Percentiles rank a stretch among this genome's conserved stretches.
Evolutionary conservation across 176 grass and related monocot genomes (phyloP).

Genomic region (Carex pumila): DNA sequence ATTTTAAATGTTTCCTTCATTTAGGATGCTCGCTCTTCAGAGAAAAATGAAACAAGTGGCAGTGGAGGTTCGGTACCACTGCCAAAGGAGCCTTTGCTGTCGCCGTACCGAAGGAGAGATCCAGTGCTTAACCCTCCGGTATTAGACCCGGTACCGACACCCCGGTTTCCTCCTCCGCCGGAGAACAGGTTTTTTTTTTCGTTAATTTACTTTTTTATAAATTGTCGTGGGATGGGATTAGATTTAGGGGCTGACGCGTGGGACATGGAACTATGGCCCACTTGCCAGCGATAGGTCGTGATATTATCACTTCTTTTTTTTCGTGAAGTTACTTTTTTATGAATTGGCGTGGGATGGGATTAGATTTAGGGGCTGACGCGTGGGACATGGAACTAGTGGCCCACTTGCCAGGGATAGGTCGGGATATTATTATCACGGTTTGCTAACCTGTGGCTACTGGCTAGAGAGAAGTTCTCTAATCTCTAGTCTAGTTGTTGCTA

Average conservation of each 20-base stretch:
- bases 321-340: neutral
- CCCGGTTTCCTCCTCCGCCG: neutral
- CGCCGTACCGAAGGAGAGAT: conserved; percentile 38
- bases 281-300: neutral
- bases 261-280: neutral
- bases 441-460: neutral
- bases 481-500: conserved; percentile 5
- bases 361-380: neutral
- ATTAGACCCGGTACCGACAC: neutral
- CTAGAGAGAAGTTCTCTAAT: neutral
- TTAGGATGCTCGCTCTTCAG: conserved; percentile 3
- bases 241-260: neutral
- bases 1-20: neutral
- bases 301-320: neutral
- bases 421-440: neutral
- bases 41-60: neutral
- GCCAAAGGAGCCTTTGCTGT: neutral
- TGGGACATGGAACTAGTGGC: neutral
- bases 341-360: neutral
- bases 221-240: neutral
- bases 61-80: neutral
- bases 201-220: neutral
- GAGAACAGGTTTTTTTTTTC: conserved; percentile 20
- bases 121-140: neutral
- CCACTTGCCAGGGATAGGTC: conserved; percentile 7